Conservation (phyloP, 345 rosid species). For the Anacardium occidentale region DNA sequence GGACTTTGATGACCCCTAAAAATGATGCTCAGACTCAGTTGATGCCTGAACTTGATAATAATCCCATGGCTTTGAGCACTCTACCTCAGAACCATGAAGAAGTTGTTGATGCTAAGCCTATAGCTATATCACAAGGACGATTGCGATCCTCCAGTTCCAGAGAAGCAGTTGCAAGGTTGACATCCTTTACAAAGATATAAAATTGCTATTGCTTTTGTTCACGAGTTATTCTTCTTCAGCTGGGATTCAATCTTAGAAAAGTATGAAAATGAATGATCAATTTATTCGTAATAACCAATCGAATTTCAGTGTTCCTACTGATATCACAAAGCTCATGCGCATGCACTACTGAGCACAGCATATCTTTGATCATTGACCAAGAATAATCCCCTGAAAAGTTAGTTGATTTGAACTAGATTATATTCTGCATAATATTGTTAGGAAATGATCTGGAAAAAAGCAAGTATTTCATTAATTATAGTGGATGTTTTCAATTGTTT, state of each 20-base stretch:
- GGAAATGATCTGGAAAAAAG: not conserved
- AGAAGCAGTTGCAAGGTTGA: slow-evolving; percentile 65
- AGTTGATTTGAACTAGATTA: not conserved
- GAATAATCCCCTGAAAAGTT: slow-evolving; percentile 3
- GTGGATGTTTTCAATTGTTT: slow-evolving; percentile 8
- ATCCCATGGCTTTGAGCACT: slow-evolving; percentile 32
- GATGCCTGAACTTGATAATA: slow-evolving; percentile 47
- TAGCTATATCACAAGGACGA: slow-evolving; percentile 44
- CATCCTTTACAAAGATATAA: slow-evolving; percentile 17
- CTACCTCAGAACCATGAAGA: slow-evolving; percentile 45
- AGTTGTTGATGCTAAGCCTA: slow-evolving; percentile 53
- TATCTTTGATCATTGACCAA: not conserved
- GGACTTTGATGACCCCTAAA: not conserved
- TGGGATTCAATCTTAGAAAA: slow-evolving; percentile 6
- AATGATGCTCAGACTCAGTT: slow-evolving; percentile 32
- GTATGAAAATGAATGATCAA: not conserved
- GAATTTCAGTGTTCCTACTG: not conserved
- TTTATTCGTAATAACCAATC: not conserved
- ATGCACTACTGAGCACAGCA: not conserved
- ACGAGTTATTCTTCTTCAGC: not conserved
- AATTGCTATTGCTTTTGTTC: slow-evolving; percentile 12
- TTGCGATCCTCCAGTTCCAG: slow-evolving; percentile 44
- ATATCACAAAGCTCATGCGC: not conserved
- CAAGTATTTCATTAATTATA: not conserved
- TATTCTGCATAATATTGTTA: not conserved